Percentiles rank a stretch among this genome's conserved stretches.
phyloP scores from a whole-genome alignment of 1,284 basidiomycete genomes.

The Boletus semigastroideus region DNA sequence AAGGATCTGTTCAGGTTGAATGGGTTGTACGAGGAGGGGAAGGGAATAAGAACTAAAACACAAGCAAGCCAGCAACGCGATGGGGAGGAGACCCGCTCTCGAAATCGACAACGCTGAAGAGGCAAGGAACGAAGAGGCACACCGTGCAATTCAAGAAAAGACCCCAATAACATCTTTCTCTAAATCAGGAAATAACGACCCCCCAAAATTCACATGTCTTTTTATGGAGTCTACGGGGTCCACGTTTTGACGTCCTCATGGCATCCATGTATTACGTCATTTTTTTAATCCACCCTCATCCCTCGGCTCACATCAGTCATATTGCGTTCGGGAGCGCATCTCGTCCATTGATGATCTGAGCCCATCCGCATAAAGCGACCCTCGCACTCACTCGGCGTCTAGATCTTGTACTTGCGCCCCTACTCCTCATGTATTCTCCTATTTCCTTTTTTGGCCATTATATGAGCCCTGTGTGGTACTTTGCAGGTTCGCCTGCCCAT shows the following conservation, averaged over 20 bases:
- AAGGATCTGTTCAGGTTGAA: constrained; percentile 1
- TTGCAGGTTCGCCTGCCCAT: neutral
- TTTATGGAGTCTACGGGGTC: constrained; percentile 12
- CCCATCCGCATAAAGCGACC: neutral
- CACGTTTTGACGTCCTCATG: constrained; percentile 28
- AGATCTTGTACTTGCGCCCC: too few species aligned
- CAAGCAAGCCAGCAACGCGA: neutral
- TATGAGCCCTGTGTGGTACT: constrained; percentile 10
- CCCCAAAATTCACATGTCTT: constrained; percentile 31
- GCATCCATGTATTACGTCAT: constrained; percentile 19
- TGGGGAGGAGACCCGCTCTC: neutral
- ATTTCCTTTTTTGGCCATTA: constrained; percentile 14
- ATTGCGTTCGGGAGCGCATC: constrained; percentile 17
- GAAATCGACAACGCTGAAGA: constrained; percentile 23
- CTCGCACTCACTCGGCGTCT: neutral
- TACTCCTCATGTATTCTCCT: neutral
- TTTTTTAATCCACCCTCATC: constrained; percentile 8
- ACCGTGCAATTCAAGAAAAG: constrained; percentile 7
- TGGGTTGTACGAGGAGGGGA: neutral
- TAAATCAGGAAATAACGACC: constrained; percentile 14
- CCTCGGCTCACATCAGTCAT: constrained; percentile 2
- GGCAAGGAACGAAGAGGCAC: constrained; percentile 24
- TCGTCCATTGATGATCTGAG: neutral
- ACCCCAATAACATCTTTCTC: constrained; percentile 12
- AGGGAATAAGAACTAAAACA: neutral